Evolutionary conservation across 2,329 filamentous ascomycete genomes (phyloP).

Genomic region (Neofusicoccum sp.): DNA sequence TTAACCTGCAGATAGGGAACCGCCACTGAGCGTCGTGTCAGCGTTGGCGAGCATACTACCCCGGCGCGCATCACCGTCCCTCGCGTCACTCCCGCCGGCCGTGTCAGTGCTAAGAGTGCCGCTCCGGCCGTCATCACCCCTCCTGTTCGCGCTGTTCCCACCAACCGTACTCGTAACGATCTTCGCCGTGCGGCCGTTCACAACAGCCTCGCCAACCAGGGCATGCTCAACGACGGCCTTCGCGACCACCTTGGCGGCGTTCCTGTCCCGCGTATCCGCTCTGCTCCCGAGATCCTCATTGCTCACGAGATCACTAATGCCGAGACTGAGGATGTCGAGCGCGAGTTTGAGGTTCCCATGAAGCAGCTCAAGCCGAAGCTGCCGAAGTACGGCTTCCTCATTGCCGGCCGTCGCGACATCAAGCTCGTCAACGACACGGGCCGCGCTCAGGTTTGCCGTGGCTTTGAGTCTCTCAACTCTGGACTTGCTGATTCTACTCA

Average conservation of each 20-base stretch:
- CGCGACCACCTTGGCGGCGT: not conserved
- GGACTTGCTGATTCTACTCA: not conserved
- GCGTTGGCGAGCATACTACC: no score
- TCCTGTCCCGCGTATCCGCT: not conserved
- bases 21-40: no score
- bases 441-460: not conserved
- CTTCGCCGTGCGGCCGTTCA: not conserved
- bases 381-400: not conserved
- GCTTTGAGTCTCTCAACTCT: not conserved
- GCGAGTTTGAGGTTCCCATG: no score
- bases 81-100: no score
- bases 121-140: no score
- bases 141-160: not conserved
- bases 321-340: not conserved
- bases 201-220: not conserved
- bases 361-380: not conserved
- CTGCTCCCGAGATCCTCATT: not conserved
- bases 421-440: not conserved
- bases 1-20: not conserved
- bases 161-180: not conserved
- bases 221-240: no score
- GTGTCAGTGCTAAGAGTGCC: no score
- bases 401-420: not conserved
- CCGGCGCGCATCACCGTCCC: no score
- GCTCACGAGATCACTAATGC: not conserved